Percentiles rank a stretch among this genome's conserved stretches.
Evolutionary conservation across 108 stramenopile genomes (phyloP).

Genomic region (Cylindrotheca closterium): DNA sequence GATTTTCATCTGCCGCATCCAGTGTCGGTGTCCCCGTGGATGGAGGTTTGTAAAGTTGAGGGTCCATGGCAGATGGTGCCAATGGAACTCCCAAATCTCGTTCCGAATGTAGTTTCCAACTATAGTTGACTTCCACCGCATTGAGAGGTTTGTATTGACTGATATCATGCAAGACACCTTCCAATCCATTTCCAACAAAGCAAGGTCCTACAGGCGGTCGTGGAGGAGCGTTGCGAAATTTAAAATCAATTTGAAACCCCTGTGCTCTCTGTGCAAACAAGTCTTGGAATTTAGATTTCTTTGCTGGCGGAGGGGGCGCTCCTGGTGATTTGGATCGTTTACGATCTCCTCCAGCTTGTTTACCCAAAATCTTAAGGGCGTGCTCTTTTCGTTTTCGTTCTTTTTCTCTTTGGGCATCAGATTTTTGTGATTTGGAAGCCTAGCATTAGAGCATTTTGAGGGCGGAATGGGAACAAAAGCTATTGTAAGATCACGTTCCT

Average conservation of each 20-base stretch:
- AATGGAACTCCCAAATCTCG: constrained; percentile 71
- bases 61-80: constrained; percentile 85
- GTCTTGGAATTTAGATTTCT: constrained; percentile 59
- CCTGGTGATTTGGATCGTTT: constrained; percentile 20
- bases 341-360: constrained; percentile 22
- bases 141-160: constrained; percentile 73
- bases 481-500: constrained; percentile 58
- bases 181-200: constrained; percentile 79
- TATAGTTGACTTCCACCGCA: constrained; percentile 75
- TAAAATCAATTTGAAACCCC: constrained; percentile 82
- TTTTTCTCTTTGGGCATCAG: constrained; percentile 62
- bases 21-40: constrained; percentile 18
- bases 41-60: constrained; percentile 42
- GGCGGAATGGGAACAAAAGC: background rate
- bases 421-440: constrained; percentile 64
- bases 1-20: constrained; percentile 68
- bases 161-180: constrained; percentile 63
- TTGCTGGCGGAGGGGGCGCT: background rate
- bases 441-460: constrained; percentile 16
- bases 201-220: constrained; percentile 87
- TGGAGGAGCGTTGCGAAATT: constrained; percentile 86
- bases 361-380: constrained; percentile 44
- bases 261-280: constrained; percentile 76
- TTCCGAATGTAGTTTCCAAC: constrained; percentile 81
- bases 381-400: constrained; percentile 76